Conservation (phyloP, 192 early-diverging fungal species). For the Phlyctochytrium planicorne region DNA sequence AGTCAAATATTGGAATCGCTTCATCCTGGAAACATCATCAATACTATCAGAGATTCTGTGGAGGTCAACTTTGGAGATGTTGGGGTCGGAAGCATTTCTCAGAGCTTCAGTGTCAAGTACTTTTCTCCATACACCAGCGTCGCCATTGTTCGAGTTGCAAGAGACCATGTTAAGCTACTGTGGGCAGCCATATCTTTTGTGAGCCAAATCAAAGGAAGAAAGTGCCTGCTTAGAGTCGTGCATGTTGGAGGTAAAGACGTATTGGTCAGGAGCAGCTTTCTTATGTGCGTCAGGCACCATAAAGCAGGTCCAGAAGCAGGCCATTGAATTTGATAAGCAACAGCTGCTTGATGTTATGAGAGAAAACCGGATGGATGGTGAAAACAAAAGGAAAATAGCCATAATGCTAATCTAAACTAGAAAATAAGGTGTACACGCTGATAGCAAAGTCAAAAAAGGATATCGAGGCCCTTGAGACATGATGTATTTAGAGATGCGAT, state of each 20-base stretch:
- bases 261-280: neutral
- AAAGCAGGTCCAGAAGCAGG: slow-evolving; percentile 19
- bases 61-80: slow-evolving; percentile 32
- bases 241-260: slow-evolving; percentile 20
- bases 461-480: neutral
- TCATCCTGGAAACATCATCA: slow-evolving; percentile 2
- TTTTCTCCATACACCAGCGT: slow-evolving; percentile 29
- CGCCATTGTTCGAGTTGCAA: slow-evolving; percentile 31
- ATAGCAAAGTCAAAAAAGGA: neutral
- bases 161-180: slow-evolving; percentile 23
- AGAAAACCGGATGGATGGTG: neutral
- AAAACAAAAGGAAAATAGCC: neutral
- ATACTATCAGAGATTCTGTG: slow-evolving; percentile 16
- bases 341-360: neutral
- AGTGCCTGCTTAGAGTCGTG: slow-evolving; percentile 28
- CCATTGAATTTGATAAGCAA: slow-evolving; percentile 5
- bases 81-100: slow-evolving; percentile 7
- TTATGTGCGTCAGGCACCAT: slow-evolving; percentile 11
- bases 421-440: neutral
- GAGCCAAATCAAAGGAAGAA: neutral
- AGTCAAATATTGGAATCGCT: slow-evolving; percentile 15
- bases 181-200: slow-evolving; percentile 38
- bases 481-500: neutral
- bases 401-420: neutral
- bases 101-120: slow-evolving; percentile 34